Base-by-base conservation (phyloP, 495 filamentous ascomycete genomes). In the Penicillium paxilli region DNA sequence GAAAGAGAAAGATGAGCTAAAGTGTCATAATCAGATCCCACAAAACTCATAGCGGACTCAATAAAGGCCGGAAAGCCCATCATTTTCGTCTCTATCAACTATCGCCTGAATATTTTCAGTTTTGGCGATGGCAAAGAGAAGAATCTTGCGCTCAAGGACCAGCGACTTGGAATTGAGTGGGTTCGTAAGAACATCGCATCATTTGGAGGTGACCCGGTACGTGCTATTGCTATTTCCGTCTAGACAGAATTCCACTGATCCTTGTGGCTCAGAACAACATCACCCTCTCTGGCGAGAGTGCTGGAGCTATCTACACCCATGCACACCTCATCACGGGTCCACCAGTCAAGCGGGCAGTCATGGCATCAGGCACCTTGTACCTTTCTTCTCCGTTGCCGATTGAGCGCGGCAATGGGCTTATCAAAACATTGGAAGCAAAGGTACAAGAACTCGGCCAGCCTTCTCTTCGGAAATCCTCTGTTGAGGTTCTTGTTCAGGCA, bases 71-170 rank as follows among this genome's bases (percentile, higher is more conserved):
- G 54, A 16, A 74, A 84, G 45, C 70, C 74, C 30, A 73, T 86
- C 22, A 72, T 89, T 19, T 79, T 88, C 49, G 81, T 87, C 12
- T 73, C 75, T 5, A 76, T 86, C 64, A 87, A 87, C 66, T 87
- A 88, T 62, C 83, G 86, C 5, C 56, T 87, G 47, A 85, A 85
- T 62, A 80, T 88, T 52, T 85, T 87, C 57, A 80, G 83, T 20
- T 87, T 83, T 42, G 82, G 83, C 20, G 76, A 81, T 54, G 80
- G 76, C 6, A 67, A 63, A 20, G 69, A 74, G 52, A 75, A 72
- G 48, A 85, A 82, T 54, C 71, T 83, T 10, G 86, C 85, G 2
- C 74, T 84, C 3, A 78, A 87, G 24, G 86, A 90, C 68, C 84
- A 89, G 65, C 78, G 84, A 20, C 75, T 87, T 63, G 84, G 78